Conservation (phyloP, 441 rosid genomes). For the Geranium incanum region DNA sequence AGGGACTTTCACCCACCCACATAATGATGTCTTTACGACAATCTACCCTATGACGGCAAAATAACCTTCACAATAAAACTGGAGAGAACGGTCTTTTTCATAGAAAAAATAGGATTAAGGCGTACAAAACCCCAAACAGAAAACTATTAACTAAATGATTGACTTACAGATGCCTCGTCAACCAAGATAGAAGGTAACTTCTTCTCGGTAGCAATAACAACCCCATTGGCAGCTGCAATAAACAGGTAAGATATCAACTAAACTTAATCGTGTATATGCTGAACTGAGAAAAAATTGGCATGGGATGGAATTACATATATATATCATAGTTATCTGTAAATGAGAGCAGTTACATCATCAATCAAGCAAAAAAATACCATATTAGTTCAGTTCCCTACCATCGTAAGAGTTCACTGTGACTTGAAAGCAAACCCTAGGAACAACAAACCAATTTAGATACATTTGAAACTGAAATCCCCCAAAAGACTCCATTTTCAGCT, state of each 20-base stretch:
- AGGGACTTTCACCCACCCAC: not conserved
- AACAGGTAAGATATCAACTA: not conserved
- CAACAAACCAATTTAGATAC: not conserved
- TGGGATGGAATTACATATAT: not conserved
- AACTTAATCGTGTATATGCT: not conserved
- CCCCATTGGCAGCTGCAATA: constrained; percentile 83
- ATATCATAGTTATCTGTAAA: not conserved
- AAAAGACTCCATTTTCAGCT: not conserved
- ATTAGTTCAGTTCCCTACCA: not conserved
- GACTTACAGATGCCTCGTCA: constrained; percentile 77
- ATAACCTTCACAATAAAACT: not conserved
- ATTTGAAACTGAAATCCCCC: not conserved
- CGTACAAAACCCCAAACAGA: not conserved
- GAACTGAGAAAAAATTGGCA: not conserved
- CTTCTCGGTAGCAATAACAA: constrained; percentile 90
- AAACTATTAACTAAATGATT: not conserved
- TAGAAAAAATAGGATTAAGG: not conserved
- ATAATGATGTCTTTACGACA: not conserved
- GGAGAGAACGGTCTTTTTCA: not conserved
- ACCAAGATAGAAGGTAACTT: constrained; percentile 87
- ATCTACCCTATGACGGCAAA: not conserved
- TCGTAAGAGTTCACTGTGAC: not conserved
- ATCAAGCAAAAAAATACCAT: not conserved
- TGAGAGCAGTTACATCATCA: not conserved
- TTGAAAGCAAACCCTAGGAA: not conserved